These are phyloP conservation scores for Podila minutissima DNA, from an alignment of 192 early-diverging fungal species.

Conservation along the genomic window DNA sequence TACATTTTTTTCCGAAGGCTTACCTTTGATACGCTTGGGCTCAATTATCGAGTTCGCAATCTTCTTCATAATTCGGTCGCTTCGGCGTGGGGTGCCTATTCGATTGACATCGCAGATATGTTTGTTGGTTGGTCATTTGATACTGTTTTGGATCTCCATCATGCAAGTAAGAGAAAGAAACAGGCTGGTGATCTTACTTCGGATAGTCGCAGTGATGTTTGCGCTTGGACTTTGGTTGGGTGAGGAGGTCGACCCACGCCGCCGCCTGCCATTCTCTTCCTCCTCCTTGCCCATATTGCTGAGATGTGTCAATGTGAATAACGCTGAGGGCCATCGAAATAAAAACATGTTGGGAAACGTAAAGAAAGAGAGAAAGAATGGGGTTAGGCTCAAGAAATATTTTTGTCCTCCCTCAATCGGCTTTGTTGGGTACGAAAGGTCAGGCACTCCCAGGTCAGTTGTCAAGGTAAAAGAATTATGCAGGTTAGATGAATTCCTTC, in stretches of 20 bases:
- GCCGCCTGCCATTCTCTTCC: not conserved
- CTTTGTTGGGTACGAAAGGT: too few relatives aligned
- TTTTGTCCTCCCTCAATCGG: too few relatives aligned
- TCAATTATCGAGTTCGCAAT: constrained; percentile 13
- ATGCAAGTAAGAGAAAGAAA: not conserved
- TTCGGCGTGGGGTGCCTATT: constrained; percentile 23
- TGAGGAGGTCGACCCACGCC: not conserved
- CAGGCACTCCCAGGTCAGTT: too few relatives aligned
- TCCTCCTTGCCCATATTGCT: not conserved
- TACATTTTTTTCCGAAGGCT: not conserved
- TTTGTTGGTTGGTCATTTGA: not conserved
- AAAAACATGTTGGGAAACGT: not conserved
- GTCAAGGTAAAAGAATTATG: too few relatives aligned
- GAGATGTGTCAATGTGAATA: constrained; percentile 1
- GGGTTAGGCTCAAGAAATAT: too few relatives aligned
- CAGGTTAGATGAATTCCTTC: too few relatives aligned
- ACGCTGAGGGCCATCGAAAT: not conserved
- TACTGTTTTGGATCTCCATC: not conserved
- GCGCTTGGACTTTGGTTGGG: not conserved
- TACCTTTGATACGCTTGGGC: constrained; percentile 4
- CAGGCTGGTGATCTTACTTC: not conserved
- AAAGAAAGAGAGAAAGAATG: too few relatives aligned
- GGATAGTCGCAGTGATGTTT: not conserved
- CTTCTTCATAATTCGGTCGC: constrained; percentile 25
- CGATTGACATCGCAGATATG: not conserved